Conservation (phyloP, 192 early-diverging fungal genomes). For the Glomus cerebriforme region DNA sequence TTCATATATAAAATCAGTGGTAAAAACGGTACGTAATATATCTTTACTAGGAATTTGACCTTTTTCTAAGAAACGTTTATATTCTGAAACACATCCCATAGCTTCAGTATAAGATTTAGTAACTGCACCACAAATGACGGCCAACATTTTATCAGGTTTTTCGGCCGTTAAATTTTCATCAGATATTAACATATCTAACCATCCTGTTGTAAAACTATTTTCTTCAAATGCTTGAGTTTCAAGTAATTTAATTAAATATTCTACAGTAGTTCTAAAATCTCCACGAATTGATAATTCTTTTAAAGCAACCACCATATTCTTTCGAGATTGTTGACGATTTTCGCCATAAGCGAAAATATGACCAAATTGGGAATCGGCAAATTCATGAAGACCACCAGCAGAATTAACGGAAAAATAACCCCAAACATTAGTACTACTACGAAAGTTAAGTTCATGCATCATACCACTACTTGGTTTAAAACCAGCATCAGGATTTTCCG, state of each 20-base stretch:
- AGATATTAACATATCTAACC: constrained; percentile 94
- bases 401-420: constrained; percentile 98
- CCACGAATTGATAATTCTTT: constrained; percentile 98
- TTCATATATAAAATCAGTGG: constrained; percentile 91
- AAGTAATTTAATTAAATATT: constrained; percentile 92
- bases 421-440: constrained; percentile 95
- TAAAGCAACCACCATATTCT: constrained; percentile 96
- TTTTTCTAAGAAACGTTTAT: constrained; percentile 83
- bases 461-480: constrained; percentile 98
- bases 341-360: constrained; percentile 98
- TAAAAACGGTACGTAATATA: constrained; percentile 70
- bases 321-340: constrained; percentile 87
- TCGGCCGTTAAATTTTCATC: constrained; percentile 84
- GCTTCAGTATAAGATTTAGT: constrained; percentile 78
- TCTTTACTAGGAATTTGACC: constrained; percentile 86
- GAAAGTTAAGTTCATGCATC: constrained; percentile 97
- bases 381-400: constrained; percentile 96
- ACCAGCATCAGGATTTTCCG: constrained; percentile 98
- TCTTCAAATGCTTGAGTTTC: constrained; percentile 88
- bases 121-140: constrained; percentile 91
- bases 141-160: constrained; percentile 86
- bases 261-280: constrained; percentile 97
- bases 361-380: constrained; percentile 99
- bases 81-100: constrained; percentile 67
- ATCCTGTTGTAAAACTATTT: constrained; percentile 92